phyloP scores from a whole-genome alignment of 495 filamentous ascomycete genomes.

The Aspergillus saccharolyticus region DNA sequence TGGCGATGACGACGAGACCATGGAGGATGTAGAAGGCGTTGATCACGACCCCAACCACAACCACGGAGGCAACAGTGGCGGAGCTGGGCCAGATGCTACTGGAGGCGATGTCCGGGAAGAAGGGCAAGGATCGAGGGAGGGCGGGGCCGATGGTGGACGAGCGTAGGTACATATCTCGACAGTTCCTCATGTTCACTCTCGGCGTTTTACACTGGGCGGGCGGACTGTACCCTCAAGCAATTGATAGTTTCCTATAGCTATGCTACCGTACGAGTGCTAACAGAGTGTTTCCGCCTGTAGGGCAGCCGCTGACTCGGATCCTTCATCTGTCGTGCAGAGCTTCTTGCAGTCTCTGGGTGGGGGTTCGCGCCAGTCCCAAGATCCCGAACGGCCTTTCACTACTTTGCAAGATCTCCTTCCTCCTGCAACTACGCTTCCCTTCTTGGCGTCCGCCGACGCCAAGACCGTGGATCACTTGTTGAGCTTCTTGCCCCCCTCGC shows the following conservation, averaged over 20 bases:
- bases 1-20: conserved; percentile 67
- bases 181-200: conserved; percentile 12
- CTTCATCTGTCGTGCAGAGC: conserved; percentile 67
- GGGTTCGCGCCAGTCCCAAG: conserved; percentile 41
- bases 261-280: conserved; percentile 10
- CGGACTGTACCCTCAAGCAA: conserved; percentile 2
- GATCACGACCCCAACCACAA: conserved; percentile 52
- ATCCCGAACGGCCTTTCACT: conserved; percentile 63
- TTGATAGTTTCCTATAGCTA: neutral
- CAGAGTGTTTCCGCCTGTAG: conserved; percentile 22
- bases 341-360: conserved; percentile 81
- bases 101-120: conserved; percentile 88
- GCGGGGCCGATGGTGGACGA: conserved; percentile 93
- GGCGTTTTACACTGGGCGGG: neutral
- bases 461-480: conserved; percentile 68
- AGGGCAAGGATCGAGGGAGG: conserved; percentile 79
- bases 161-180: conserved; percentile 81
- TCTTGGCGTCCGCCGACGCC: conserved; percentile 61
- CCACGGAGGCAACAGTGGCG: conserved; percentile 61
- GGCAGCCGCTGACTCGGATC: conserved; percentile 47
- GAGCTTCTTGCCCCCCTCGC: conserved; percentile 65
- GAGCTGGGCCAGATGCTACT: conserved; percentile 78
- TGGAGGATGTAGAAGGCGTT: conserved; percentile 74
- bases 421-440: conserved; percentile 66
- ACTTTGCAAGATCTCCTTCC: conserved; percentile 83